These are phyloP conservation scores for Colletotrichum sp. DNA, from an alignment of 2,329 filamentous ascomycete species.

Conservation along the genomic window DNA sequence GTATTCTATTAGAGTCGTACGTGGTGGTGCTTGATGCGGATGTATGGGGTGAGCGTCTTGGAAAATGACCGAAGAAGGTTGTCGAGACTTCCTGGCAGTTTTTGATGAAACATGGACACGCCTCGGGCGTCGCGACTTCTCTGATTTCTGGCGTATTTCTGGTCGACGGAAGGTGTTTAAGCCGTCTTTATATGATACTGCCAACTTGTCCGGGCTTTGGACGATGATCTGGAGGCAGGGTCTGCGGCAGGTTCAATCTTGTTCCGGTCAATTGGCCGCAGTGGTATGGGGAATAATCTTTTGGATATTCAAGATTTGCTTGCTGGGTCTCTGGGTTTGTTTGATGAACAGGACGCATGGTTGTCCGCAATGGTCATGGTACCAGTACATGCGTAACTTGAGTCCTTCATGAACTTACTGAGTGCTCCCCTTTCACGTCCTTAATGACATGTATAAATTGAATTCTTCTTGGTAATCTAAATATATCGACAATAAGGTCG, in stretches of 20 bases:
- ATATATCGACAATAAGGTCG: too few relatives aligned
- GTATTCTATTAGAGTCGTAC: background rate
- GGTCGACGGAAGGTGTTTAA: accelerated
- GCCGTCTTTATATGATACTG: accelerated
- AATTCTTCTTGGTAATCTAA: too few relatives aligned
- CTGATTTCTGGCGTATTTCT: accelerated
- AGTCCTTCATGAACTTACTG: too few relatives aligned
- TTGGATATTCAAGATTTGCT: too few relatives aligned
- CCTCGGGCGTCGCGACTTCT: accelerated
- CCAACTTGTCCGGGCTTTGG: background rate
- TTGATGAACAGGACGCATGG: too few relatives aligned
- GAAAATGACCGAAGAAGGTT: background rate
- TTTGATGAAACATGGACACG: accelerated
- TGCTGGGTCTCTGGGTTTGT: too few relatives aligned
- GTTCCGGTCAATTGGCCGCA: background rate
- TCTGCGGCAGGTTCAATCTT: accelerated
- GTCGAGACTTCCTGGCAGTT: accelerated
- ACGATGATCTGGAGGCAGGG: accelerated
- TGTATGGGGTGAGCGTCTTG: too few relatives aligned
- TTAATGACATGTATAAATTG: too few relatives aligned
- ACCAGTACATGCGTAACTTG: too few relatives aligned
- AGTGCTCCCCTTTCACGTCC: too few relatives aligned
- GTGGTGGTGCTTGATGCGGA: background rate
- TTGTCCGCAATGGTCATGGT: too few relatives aligned
- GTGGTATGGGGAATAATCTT: too few relatives aligned